phyloP scores from a whole-genome alignment of 306 rosid species.

The Prunus persica region DNA sequence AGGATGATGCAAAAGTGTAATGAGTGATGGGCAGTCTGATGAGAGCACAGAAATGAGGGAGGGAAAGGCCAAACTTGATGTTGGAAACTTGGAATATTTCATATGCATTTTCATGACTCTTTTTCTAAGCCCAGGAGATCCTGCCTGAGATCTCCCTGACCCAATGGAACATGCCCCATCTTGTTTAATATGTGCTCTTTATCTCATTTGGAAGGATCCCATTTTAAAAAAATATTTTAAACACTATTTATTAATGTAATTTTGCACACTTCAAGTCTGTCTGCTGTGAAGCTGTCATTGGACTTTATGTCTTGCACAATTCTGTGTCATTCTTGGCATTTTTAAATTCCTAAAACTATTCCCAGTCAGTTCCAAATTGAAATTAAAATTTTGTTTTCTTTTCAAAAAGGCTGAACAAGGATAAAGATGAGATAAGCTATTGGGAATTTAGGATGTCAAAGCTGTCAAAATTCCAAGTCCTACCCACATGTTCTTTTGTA shows the following conservation, averaged over 20 bases:
- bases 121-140: constrained; percentile 44
- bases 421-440: constrained; percentile 21
- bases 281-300: constrained; percentile 72
- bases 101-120: constrained; percentile 31
- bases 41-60: constrained; percentile 26
- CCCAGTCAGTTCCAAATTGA: constrained; percentile 16
- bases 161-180: constrained; percentile 67
- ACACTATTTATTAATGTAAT: constrained; percentile 25
- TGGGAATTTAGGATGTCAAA: constrained; percentile 56
- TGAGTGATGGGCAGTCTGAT: constrained; percentile 40
- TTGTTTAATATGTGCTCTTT: constrained; percentile 57
- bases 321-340: constrained; percentile 40
- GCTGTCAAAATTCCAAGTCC: constrained; percentile 35
- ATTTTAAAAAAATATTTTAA: constrained; percentile 15
- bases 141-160: constrained; percentile 68
- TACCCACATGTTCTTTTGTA: constrained; percentile 43
- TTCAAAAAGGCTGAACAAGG: constrained; percentile 30
- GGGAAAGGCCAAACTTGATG: constrained; percentile 28
- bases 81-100: constrained; percentile 43
- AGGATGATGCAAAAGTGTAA: constrained; percentile 27
- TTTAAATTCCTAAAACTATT: constrained; percentile 34
- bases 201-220: constrained; percentile 71
- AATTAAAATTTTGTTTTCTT: constrained; percentile 27
- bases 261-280: constrained; percentile 53
- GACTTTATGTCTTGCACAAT: constrained; percentile 68